Conservation (phyloP, 2,329 filamentous ascomycete species). For the Scleromitrula shiraiana region DNA sequence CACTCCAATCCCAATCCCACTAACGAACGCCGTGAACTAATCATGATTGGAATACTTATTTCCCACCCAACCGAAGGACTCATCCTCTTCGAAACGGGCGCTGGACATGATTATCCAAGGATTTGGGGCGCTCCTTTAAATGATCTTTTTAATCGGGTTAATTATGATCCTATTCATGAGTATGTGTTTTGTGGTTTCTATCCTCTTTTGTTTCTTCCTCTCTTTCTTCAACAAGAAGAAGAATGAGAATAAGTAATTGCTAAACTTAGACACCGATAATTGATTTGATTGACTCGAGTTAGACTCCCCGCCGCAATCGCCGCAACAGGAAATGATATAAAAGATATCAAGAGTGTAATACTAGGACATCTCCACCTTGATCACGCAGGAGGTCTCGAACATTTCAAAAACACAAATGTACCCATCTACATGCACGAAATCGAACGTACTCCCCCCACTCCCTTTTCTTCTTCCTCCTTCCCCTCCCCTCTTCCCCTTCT, state of each 20-base stretch:
- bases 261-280: no score
- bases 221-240: no score
- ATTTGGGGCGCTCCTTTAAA: conserved; percentile 29
- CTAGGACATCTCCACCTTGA: conserved; percentile 39
- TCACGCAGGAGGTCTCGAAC: conserved; percentile 38
- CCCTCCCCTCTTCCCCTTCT: background rate
- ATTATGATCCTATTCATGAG: conserved; percentile 27
- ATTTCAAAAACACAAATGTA: conserved; percentile 34
- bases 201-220: background rate
- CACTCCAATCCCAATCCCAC: background rate
- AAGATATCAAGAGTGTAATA: conserved; percentile 37
- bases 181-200: no score
- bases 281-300: no score
- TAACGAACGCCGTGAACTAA: background rate
- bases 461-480: background rate
- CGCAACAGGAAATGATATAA: conserved; percentile 30
- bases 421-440: conserved; percentile 38
- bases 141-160: conserved; percentile 33
- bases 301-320: conserved; percentile 10
- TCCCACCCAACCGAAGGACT: conserved; percentile 11
- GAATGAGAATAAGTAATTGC: no score
- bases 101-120: conserved; percentile 6
- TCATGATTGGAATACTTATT: conserved; percentile 6
- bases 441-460: conserved; percentile 23
- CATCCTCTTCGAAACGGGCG: conserved; percentile 13